Evolutionary conservation across 1,139 yeast genomes (phyloP), one percentile per base, ranked within the genome.

Genomic region (Kurtzmaniella quercitrusa): DNA sequence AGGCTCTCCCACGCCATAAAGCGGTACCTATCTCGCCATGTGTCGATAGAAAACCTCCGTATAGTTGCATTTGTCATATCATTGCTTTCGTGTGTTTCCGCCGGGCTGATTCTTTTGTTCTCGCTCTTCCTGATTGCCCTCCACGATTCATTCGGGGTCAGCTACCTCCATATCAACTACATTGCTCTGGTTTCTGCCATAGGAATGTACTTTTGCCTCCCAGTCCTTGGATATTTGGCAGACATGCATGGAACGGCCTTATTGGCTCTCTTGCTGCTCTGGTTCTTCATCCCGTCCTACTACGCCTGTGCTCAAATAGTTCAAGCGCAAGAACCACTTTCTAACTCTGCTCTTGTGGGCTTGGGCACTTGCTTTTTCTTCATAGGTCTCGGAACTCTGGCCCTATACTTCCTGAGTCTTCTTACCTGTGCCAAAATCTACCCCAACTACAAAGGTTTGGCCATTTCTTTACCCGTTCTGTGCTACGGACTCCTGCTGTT

Each of bases 391-490:
- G 94, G 94, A 10, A 87, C 96, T 0, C 83, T 95, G 4, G 73
- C 95, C 4, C 68, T 88, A 39, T 90, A 85, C 62, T 85, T 90
- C 57, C 77, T 88, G 48, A 79, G 90, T 39, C 68, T 90, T 48
- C 70, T 90, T 31, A 85, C 95, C 1, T 88, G 96, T 64, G 95
- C 96, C 2, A 82, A 84, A 52, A 77, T 89, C 21, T 86, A 81
- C 55, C 95, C 96, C 0, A 68, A 79, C 33, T 73, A 73, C 40
- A 85, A 87, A 48, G 86, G 95, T 2, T 65, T 91, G 48, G 86
- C 96, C 36, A 89, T 93, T 39, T 85, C 95, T 40, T 75, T 87
- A 34, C 98, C 98, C 0, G 91, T 93, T 3, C 80, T 95, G 1
- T 84, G 86, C 50, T 90, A 85, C 62, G 98, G 98, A 1, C 59